Base-by-base conservation (phyloP, 352 stramenopile genomes). In the Phytophthora europaea region DNA sequence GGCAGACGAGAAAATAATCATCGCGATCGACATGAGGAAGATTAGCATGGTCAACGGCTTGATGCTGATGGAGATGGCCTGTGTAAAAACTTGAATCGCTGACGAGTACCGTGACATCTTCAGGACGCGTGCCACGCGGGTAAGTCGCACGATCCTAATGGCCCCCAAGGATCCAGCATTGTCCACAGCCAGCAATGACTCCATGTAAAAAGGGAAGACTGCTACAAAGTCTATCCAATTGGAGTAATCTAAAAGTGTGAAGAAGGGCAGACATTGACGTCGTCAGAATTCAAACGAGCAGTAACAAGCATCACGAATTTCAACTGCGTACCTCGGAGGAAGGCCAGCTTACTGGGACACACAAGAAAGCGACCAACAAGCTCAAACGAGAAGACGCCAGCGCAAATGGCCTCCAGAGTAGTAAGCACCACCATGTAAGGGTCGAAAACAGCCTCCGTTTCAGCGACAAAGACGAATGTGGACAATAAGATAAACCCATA, bases 91-190 rank as follows among this genome's bases (percentile, higher is more conserved):
- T 58, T 93, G 85, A 70, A 97, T 96, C 22, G 89, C 90, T 7
- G 87, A 93, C 12, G 90, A 94, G 57, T 97, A 96, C 13, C 89
- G 83, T 20, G 89, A 95, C 75, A 97, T 92, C 71, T 97, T 97
- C 47, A 97, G 77, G 20, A 98, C 89, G 12, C 92, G 85, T 1
- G 89, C 85, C 1, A 97, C 89, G 12, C 91, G 87, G 8, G 85
- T 90, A 54, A 98, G 87, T 2, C 92, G 89, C 7, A 97, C 84
- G 45, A 97, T 92, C 34, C 92, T 83, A 54, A 98, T 88, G 16
- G 91, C 88, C 5, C 85, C 84, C 22, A 95, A 87, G 12, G 80
- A 88, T 6, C 75, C 72, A 4, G 80, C 84, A 67, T 92, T 92
- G 53, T 94, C 82, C 3, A 93, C 65, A n/a, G 65, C 61, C n/a